phyloP scores from a whole-genome alignment of 2,329 filamentous ascomycete genomes.

The Elsinoe fawcettii region DNA sequence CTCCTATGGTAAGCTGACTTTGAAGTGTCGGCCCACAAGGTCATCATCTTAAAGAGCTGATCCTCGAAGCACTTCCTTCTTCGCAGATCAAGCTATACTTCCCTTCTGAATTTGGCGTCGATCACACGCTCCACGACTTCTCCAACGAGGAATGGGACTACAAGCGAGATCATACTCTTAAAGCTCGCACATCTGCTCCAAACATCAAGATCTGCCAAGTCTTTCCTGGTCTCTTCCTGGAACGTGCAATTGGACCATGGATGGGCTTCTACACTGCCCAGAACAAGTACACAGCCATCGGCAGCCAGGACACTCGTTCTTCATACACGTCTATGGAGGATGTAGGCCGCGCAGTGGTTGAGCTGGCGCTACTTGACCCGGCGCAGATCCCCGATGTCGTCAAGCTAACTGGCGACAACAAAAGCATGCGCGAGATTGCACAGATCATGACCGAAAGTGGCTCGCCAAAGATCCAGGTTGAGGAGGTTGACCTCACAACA shows the following conservation, averaged over 20 bases:
- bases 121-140: slow-evolving; percentile 33
- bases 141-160: slow-evolving; percentile 30
- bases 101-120: slow-evolving; percentile 33
- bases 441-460: slow-evolving; percentile 25
- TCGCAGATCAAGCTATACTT: slow-evolving; percentile 30
- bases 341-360: slow-evolving; percentile 27
- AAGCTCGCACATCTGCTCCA: slow-evolving; percentile 19
- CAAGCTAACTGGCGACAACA: slow-evolving; percentile 26
- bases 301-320: slow-evolving; percentile 21
- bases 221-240: slow-evolving; percentile 30
- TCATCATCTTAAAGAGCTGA: slow-evolving; percentile 27
- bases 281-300: slow-evolving; percentile 27
- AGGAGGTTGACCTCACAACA: slow-evolving; percentile 21
- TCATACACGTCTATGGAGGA: slow-evolving; percentile 30
- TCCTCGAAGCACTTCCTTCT: slow-evolving; percentile 23
- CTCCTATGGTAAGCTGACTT: background rate
- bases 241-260: slow-evolving; percentile 31
- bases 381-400: slow-evolving; percentile 24
- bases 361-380: slow-evolving; percentile 21
- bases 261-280: slow-evolving; percentile 28
- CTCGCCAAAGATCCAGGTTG: slow-evolving; percentile 23
- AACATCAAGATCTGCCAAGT: slow-evolving; percentile 27
- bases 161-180: slow-evolving; percentile 27
- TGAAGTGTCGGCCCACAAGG: slow-evolving; percentile 25
- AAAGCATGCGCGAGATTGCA: slow-evolving; percentile 23